phyloP scores from a whole-genome alignment of 495 filamentous ascomycete genomes.

The Xylaria curta region DNA sequence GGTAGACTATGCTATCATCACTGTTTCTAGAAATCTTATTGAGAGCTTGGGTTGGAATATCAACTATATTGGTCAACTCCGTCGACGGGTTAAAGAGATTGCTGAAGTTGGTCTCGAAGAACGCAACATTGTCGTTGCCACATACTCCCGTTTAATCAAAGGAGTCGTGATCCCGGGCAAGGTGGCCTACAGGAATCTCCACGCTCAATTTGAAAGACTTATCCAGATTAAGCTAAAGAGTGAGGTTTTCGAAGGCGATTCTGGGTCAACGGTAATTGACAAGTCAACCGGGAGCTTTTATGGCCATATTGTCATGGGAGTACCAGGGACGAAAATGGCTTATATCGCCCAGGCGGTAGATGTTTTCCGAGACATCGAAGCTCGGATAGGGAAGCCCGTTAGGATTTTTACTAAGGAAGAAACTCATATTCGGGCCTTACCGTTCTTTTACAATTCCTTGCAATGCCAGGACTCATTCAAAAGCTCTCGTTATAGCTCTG shows the following conservation, averaged over 20 bases:
- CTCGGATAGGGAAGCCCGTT: background rate
- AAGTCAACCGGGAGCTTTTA: constrained; percentile 30
- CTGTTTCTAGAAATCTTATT: background rate
- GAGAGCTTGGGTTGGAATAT: background rate
- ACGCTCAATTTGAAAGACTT: constrained; percentile 3
- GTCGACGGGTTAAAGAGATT: background rate
- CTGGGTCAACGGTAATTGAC: constrained; percentile 37
- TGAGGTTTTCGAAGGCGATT: constrained; percentile 31
- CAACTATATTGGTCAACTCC: too few relatives aligned
- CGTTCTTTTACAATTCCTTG: too few relatives aligned
- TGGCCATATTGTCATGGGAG: constrained; percentile 36
- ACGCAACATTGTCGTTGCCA: constrained; percentile 13
- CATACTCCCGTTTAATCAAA: background rate
- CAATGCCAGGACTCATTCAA: background rate
- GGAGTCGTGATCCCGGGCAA: constrained; percentile 21
- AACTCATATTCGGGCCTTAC: too few relatives aligned
- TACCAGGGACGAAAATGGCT: constrained; percentile 30
- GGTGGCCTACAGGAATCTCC: constrained; percentile 11
- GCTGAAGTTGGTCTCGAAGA: background rate
- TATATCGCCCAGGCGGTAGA: constrained; percentile 35
- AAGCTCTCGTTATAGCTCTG: too few relatives aligned
- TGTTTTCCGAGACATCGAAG: constrained; percentile 23
- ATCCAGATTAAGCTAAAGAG: background rate
- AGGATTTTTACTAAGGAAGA: background rate
- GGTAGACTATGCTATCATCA: constrained; percentile 22